A percentile compares a stretch with the other conserved stretches of the same genome.
Conservation (phyloP, 73 alveolate species). For the Paramecium sonneborni region DNA sequence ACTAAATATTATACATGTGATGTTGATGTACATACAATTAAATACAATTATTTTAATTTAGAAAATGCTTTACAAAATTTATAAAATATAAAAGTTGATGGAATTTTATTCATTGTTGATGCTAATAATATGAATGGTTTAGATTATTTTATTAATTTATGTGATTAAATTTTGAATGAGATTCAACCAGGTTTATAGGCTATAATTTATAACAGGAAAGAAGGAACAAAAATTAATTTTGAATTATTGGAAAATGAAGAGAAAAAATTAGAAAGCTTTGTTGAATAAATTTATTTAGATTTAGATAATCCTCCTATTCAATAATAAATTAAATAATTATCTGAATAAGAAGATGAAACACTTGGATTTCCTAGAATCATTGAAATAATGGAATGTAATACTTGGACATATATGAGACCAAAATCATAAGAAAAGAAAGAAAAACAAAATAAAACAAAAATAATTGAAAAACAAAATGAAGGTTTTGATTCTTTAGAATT, state of each 20-base stretch:
- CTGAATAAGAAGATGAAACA: neutral
- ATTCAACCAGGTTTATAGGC: neutral
- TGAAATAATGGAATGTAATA: constrained; percentile 10
- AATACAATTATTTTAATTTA: neutral
- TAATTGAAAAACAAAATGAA: neutral
- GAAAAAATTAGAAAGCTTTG: constrained; percentile 3
- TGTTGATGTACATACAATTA: neutral
- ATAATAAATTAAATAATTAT: neutral
- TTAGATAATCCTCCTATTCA: neutral
- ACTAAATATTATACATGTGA: constrained; percentile 17
- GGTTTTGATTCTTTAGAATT: neutral
- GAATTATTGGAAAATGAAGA: neutral
- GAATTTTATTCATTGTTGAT: constrained; percentile 16
- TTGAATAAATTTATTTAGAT: constrained; percentile 4
- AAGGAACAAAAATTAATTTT: neutral
- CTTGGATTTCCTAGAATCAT: constrained; percentile 26
- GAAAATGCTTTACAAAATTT: neutral
- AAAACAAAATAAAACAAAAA: neutral
- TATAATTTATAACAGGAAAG: constrained; percentile 12
- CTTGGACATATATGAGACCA: constrained; percentile 29
- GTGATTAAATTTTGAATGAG: neutral
- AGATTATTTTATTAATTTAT: neutral
- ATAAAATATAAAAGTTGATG: neutral
- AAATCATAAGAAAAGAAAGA: neutral
- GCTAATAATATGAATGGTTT: constrained; percentile 16